Evolutionary conservation across 192 early-diverging fungal species (phyloP).

Genomic region (Backusella tarrabulga): DNA sequence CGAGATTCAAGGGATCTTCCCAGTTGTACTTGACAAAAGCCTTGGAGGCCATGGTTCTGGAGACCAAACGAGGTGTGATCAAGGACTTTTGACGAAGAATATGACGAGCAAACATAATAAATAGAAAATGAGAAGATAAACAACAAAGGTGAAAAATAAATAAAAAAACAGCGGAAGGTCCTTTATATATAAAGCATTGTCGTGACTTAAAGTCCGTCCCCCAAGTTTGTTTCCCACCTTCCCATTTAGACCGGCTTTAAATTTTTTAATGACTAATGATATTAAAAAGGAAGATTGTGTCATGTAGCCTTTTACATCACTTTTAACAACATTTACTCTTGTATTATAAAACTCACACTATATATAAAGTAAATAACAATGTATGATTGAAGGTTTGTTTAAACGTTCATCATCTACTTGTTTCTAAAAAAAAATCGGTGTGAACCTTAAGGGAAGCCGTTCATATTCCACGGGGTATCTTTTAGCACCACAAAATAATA

Average conservation of each 20-base stretch:
- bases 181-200: conserved; percentile 7
- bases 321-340: background rate
- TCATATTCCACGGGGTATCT: background rate
- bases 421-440: background rate
- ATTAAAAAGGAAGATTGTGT: background rate
- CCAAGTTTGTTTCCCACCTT: conserved; percentile 5
- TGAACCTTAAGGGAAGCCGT: background rate
- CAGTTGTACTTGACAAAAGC: conserved; percentile 73
- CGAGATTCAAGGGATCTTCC: conserved; percentile 83
- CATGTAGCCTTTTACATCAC: background rate
- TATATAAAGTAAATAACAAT: background rate
- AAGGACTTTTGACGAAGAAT: conserved; percentile 6
- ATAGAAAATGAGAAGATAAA: background rate
- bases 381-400: background rate
- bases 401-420: background rate
- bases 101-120: conserved; percentile 5
- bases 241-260: conserved; percentile 2
- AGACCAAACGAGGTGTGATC: background rate
- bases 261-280: conserved; percentile 2
- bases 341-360: too few relatives aligned
- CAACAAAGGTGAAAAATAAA: background rate
- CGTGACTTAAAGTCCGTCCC: background rate
- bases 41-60: conserved; percentile 26
- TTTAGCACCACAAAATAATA: background rate
- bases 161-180: background rate